Evolutionary conservation across 2,329 filamentous ascomycete genomes (phyloP).

Genomic region (Macroventuria anomochaeta): DNA sequence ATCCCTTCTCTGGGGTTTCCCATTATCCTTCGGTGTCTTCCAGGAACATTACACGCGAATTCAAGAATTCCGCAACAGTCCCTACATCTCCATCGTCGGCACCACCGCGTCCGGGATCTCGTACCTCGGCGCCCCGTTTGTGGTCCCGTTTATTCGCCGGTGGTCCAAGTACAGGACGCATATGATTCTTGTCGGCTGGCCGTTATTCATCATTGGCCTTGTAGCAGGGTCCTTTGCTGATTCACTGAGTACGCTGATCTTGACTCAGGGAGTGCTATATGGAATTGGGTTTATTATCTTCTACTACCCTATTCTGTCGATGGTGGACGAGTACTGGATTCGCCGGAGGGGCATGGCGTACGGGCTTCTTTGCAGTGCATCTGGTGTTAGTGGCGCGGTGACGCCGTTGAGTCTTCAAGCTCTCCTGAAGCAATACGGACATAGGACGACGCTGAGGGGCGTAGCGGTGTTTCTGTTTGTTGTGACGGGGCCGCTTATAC

Average conservation of each 20-base stretch:
- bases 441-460: conserved; percentile 49
- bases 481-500: conserved; percentile 39
- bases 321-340: conserved; percentile 61
- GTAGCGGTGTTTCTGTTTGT: conserved; percentile 46
- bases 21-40: conserved; percentile 34
- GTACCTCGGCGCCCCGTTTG: conserved; percentile 52
- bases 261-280: conserved; percentile 49
- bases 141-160: conserved; percentile 40
- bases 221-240: conserved; percentile 44
- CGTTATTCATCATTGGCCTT: conserved; percentile 38
- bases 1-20: conserved; percentile 49
- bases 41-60: conserved; percentile 28
- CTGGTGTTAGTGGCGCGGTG: conserved; percentile 52
- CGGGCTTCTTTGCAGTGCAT: conserved; percentile 54
- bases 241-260: conserved; percentile 37
- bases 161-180: conserved; percentile 40
- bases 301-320: conserved; percentile 55
- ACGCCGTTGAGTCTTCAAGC: conserved; percentile 52
- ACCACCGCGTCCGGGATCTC: conserved; percentile 47
- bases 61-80: conserved; percentile 15
- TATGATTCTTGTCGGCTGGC: conserved; percentile 41
- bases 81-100: conserved; percentile 27
- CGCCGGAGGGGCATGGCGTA: conserved; percentile 57
- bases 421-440: conserved; percentile 48
- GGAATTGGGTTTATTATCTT: conserved; percentile 55